Evolutionary conservation across 257 asterid genomes (phyloP), one percentile per base, ranked within the genome.

Genomic region (Scutellaria barbata): DNA sequence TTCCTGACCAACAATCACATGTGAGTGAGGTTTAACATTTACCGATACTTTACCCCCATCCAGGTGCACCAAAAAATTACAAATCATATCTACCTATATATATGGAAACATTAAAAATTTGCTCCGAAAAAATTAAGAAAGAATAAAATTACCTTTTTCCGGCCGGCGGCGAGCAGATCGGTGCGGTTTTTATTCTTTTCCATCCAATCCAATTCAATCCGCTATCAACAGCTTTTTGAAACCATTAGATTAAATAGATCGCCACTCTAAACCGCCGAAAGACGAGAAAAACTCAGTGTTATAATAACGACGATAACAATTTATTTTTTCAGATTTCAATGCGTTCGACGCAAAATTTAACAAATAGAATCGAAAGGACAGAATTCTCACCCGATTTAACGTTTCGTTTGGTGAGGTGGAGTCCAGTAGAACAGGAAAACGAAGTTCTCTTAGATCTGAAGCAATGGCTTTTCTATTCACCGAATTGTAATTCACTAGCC

Each of bases 131-230:
- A 51, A 22, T 22, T 1, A 63, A 50, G 3, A 18, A 30, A 20
- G 37, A 37, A 40, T 17, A 37, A 12, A 11, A 8, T 35, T 77
- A 94, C 99, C 97, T 82, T 94, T 78, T 91, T 85, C 74, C 96
- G 92, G 62, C 99, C 99, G 10, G 95, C 96, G 47, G 95, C 95
- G 37, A 89, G 90, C 79, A 94, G 86, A 83, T 94, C 99, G 81
- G 90, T 83, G 30, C 95, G 86, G 85, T 74, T 87, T 75, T 90
- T 93, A 57, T 87, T 89, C 79, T 91, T 90, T 62, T 89, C 96
- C 99, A 94, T 91, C 79, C 50, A 60, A 79, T 76, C 83, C 71
- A 77, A 81, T 79, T 76, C 81, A 76, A 78, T 72, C 67, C 58
- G 57, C 80, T 73, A 59, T 79, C 79, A 86, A 66, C 51, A 72